Evolutionary conservation across 345 rosid genomes (phyloP), one percentile per base, ranked within the genome.

Genomic region (Cardamine resedifolia): DNA sequence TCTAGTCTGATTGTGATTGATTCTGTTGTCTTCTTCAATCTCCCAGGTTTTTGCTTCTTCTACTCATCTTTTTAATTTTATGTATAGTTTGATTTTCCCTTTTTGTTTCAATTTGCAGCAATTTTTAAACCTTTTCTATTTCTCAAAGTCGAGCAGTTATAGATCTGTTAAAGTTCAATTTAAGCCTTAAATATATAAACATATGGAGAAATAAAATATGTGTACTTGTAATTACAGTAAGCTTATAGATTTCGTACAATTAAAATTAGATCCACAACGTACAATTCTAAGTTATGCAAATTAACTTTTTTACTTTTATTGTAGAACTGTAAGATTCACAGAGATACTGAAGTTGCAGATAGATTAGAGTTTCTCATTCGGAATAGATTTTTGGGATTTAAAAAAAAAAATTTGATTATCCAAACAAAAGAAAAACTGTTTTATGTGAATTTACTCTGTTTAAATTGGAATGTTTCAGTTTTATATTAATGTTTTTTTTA

Each of bases 121-220:
- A 64, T 55, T 64, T 53, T 53, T 53, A 21, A 1, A 44, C 34
- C 36, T 28, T 38, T 59, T 41, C 41, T 36, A n/a, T n/a, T n/a
- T n/a, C n/a, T n/a, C n/a, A 44, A 30, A 27, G 2, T 31, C 56
- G 6, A 39, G 18, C 15, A 3, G 16, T 39, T 27, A 38, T 62
- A 36, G 56, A 65, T 73, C 49, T 56, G n/a, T 64, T 1, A 11
- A 5, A 73, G 45, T 55, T 55, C 34, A 33, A 5, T 33, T 27
- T 31, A 44, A 57, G 8, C 24, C 16, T 51, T 23, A 19, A n/a
- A 14, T 41, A 14, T 41, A 15, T 2, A 23, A 23, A 23, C 2
- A 23, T 23, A 1, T 23, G 2, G 24, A 23, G 2, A 23, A 15
- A 39, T 10, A 14, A 61, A 24, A 1, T 52, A 24, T 18, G 5